Evolutionary conservation across 495 filamentous ascomycete genomes (phyloP).

Genomic region (Neohortaea acidophila): DNA sequence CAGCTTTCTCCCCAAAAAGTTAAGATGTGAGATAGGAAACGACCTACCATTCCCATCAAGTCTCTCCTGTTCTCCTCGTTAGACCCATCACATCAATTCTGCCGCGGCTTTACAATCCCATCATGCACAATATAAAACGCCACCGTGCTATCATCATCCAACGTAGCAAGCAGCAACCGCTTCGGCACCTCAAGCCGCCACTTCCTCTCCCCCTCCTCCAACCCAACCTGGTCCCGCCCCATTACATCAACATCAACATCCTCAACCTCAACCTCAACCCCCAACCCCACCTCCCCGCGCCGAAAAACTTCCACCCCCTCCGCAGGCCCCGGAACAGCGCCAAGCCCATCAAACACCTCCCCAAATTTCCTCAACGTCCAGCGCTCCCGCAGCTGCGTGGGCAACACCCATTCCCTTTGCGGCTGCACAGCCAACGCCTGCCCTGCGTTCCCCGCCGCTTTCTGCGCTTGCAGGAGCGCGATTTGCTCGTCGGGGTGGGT

Average conservation of each 20-base stretch:
- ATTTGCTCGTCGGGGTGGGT: constrained; percentile 87
- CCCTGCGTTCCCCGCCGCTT: constrained; percentile 26
- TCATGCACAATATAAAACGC: constrained; percentile 93
- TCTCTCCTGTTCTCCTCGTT: too few relatives aligned
- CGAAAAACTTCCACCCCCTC: constrained; percentile 11
- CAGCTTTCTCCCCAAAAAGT: too few relatives aligned
- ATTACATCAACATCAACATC: too few relatives aligned
- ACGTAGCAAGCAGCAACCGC: constrained; percentile 64
- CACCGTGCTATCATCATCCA: constrained; percentile 80
- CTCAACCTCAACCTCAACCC: constrained; percentile 17
- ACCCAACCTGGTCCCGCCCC: constrained; percentile 20
- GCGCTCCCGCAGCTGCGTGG: constrained; percentile 62
- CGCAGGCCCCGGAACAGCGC: constrained; percentile 31
- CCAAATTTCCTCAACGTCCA: constrained; percentile 67
- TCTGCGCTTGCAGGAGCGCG: constrained; percentile 44
- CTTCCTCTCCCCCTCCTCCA: constrained; percentile 13
- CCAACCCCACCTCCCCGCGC: constrained; percentile 23
- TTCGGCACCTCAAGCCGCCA: constrained; percentile 32
- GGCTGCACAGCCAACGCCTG: constrained; percentile 38
- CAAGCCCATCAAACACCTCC: constrained; percentile 63
- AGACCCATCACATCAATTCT: constrained; percentile 71
- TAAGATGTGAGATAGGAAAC: too few relatives aligned
- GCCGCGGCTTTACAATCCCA: constrained; percentile 86
- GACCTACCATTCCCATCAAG: too few relatives aligned
- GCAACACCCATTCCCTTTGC: constrained; percentile 68